Conservation (phyloP, 371 early-diverging fungal species). For the Mucor racemosus region DNA sequence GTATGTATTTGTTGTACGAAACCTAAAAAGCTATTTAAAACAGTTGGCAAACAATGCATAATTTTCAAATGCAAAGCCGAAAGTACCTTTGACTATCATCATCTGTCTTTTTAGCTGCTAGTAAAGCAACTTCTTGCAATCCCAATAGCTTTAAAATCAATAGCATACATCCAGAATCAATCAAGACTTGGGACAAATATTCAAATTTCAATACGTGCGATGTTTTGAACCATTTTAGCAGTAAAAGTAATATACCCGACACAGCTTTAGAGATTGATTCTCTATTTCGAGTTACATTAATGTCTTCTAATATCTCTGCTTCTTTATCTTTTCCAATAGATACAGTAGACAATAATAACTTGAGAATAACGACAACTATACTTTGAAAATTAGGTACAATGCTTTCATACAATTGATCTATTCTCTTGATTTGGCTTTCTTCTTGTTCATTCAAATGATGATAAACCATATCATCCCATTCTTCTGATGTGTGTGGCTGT, state of each 20-base stretch:
- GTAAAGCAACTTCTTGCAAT: conserved; percentile 67
- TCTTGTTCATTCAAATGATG: neutral
- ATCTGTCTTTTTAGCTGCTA: conserved; percentile 63
- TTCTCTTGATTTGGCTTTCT: conserved; percentile 3
- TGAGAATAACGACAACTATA: conserved; percentile 55
- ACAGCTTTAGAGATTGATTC: conserved; percentile 82
- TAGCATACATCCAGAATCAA: conserved; percentile 83
- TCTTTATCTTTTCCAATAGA: conserved; percentile 28
- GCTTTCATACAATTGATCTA: conserved; percentile 33
- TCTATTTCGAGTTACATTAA: conserved; percentile 63
- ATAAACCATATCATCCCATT: conserved; percentile 15
- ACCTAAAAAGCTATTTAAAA: conserved; percentile 21
- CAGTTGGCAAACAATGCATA: neutral
- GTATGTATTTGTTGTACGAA: conserved; percentile 12
- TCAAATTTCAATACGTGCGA: conserved; percentile 80
- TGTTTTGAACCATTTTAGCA: conserved; percentile 74
- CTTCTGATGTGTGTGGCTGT: neutral
- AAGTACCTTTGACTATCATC: conserved; percentile 53
- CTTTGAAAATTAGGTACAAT: conserved; percentile 55
- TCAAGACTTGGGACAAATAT: conserved; percentile 75
- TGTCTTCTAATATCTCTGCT: conserved; percentile 46
- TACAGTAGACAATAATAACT: conserved; percentile 50
- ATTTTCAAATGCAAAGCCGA: neutral
- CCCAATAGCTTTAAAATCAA: conserved; percentile 83
- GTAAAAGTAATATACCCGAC: conserved; percentile 67